Percentiles rank a stretch among this genome's conserved stretches.
These are phyloP conservation scores for Trypanosoma congolense DNA, from an alignment of 208 protist species.

Conservation along the genomic window DNA sequence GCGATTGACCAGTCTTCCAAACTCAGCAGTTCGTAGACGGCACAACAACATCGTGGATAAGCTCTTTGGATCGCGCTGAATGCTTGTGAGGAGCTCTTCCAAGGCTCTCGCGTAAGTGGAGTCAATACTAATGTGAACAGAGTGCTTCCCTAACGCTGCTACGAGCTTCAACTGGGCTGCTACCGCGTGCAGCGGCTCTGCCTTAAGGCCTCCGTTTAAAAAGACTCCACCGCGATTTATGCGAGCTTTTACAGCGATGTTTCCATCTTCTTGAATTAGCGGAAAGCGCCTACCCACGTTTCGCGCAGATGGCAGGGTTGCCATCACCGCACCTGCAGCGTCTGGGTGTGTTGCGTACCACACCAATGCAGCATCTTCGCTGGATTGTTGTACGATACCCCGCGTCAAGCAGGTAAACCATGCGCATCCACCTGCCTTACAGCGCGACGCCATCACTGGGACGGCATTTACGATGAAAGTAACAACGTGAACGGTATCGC, in stretches of 20 bases:
- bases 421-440: neutral
- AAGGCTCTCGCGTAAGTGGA: neutral
- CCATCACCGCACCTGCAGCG: conserved; percentile 4
- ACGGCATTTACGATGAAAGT: neutral
- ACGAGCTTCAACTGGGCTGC: conserved; percentile 7
- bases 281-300: conserved; percentile 5
- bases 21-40: conserved; percentile 9
- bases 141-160: neutral
- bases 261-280: neutral
- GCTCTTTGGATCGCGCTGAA: conserved; percentile 1
- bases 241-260: neutral
- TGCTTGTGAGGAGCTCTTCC: conserved; percentile 6
- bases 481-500: too few relatives aligned
- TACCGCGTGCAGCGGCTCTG: neutral
- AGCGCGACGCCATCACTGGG: neutral
- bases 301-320: neutral
- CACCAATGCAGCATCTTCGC: conserved; percentile 5
- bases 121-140: conserved; percentile 1
- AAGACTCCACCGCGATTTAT: conserved; percentile 2
- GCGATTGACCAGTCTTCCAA: conserved; percentile 6
- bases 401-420: conserved; percentile 10
- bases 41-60: neutral
- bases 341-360: conserved; percentile 18
- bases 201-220: neutral
- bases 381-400: neutral